Evolutionary conservation across 179 eudicot species (phyloP), one percentile per base, ranked within the genome.

Genomic region (Carnegiea gigantea): DNA sequence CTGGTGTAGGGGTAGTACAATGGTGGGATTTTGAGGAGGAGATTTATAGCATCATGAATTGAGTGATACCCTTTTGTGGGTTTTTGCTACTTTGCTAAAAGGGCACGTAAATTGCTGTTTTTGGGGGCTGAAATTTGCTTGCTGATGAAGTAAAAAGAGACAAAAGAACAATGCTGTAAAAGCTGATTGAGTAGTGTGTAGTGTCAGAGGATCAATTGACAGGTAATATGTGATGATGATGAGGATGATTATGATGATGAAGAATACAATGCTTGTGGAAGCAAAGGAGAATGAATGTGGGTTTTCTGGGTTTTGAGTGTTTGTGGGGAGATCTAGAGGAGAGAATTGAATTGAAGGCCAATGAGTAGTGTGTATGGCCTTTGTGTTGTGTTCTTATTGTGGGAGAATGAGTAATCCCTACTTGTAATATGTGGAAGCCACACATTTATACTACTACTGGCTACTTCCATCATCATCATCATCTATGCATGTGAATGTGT

Each of bases 71-170:
- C 43, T 13, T 33, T 14, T 15, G 44, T 70, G 73, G 73, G 73
- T 36, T 57, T 17, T 30, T 30, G 24, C 59, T 13, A 75, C 60
- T 78, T 83, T 83, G 82, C 79, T 48, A 79, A 74, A 83, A 79
- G 59, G 11, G 73, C 26, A 82, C 73, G 84, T 82, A 78, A 43
- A 18, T 59, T 21, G 15, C 12, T 12, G 11, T n/a, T 76, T 51
- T 30, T 0, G 67, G 59, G 73, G 28, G 46, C 36, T 65, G 46
- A 70, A 70, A 70, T 70, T 70, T 33, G 72, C 79, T 83, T 83
- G 80, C 30, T 54, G 30, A 33, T 46, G 28, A 83, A 79, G 82
- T 46, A 15, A 4, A 57, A 23, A 73, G 54, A 53, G 80, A 18
- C 54, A 17, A 68, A 43, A 30, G 57, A 51, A 72, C 17, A 59